phyloP scores from a whole-genome alignment of 139 green algal genomes.

The Micromonas pusilla region DNA sequence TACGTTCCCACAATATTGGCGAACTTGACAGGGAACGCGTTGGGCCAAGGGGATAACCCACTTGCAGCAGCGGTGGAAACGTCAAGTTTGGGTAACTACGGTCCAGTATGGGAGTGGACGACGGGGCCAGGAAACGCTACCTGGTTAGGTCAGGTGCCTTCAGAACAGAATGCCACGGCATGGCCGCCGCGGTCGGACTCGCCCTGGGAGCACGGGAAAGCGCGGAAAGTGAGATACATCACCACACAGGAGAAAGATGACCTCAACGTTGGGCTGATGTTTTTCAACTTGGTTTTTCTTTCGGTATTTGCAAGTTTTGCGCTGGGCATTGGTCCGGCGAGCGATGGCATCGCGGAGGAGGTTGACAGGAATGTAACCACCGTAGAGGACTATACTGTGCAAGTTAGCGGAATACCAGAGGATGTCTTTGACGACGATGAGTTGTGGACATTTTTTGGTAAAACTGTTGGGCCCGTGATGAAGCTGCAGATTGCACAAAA shows the following conservation, averaged over 20 bases:
- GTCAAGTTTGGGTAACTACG: neutral
- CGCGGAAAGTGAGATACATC: neutral
- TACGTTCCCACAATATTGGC: slow-evolving; percentile 33
- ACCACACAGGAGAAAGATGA: neutral
- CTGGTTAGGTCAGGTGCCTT: too few species aligned
- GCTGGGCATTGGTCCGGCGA: neutral
- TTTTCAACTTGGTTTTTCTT: neutral
- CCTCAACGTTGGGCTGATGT: neutral
- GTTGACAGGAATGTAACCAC: neutral
- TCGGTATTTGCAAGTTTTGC: neutral
- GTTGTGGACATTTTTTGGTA: neutral
- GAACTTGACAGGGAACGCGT: slow-evolving; percentile 24
- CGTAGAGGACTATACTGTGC: neutral
- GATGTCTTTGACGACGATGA: neutral
- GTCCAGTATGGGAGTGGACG: neutral
- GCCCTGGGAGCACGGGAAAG: neutral
- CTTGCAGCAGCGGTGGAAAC: neutral
- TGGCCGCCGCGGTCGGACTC: neutral
- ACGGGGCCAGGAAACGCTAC: too few species aligned
- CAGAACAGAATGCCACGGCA: too few species aligned
- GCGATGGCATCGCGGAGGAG: neutral
- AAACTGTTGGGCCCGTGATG: neutral
- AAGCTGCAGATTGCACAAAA: neutral
- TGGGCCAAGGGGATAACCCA: neutral
- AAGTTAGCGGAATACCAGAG: neutral